Base-by-base conservation (phyloP, 345 rosid genomes). In the Laguncularia racemosa region DNA sequence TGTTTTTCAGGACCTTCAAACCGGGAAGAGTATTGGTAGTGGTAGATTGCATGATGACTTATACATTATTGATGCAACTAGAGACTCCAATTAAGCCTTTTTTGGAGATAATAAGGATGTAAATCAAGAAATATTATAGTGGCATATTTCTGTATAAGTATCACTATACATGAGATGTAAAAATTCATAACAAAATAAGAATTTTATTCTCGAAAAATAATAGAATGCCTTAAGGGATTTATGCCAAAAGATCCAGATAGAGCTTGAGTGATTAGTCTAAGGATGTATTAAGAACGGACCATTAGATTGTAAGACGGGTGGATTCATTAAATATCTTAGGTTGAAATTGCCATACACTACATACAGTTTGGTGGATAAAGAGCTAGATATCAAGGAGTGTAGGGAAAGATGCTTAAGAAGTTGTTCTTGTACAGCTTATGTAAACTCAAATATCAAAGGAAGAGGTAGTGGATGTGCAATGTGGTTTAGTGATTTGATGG, bases 201-300 rank as follows among this genome's bases (percentile, higher is more conserved):
- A n/a, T n/a, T n/a, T n/a, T n/a, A n/a, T n/a, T n/a, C n/a, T n/a
- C n/a, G n/a, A n/a, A n/a, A n/a, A n/a, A n/a, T n/a, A n/a, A n/a
- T n/a, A n/a, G n/a, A n/a, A n/a, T 81, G 86, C 57, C 52, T 68
- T 46, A 47, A 61, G 14, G 79, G 84, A 6, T 82, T 82, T 47
- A 18, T 52, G n/a, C 71, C 84, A 1, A 65, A 13, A 38, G 62
- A 62, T 17, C 70, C 21, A 67, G 62, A 13, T 73, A 78, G 84
- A 53, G 48, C 47, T 50, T 59, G 9, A 44, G 66, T 45, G 73
- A 76, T 54, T 75, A 84, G 70, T 67, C 82, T 17, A 59, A 44
- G 88, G 82, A 53, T 79, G 84, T 50, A 57, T 65, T 3, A 65
- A 67, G 48, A 67, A 55, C 54, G 63, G 61, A 62, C 72, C 63